A percentile compares a stretch with the other conserved stretches of the same genome.
These are phyloP conservation scores for Lyophyllum semitale DNA, from an alignment of 768 basidiomycete genomes.

Conservation along the genomic window DNA sequence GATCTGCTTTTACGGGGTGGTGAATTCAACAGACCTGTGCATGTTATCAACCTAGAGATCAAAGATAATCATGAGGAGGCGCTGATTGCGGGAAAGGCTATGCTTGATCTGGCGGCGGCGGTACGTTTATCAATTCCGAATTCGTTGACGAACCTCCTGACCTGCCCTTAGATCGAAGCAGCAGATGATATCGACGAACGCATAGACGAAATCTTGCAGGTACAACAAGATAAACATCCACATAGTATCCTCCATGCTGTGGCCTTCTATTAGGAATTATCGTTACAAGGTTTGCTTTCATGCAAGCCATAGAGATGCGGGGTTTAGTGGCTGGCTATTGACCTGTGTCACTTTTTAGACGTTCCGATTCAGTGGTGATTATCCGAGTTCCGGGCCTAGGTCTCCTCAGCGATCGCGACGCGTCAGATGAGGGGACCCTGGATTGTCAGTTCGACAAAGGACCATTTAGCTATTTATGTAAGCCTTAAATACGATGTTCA, in stretches of 20 bases:
- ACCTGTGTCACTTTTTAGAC: no score
- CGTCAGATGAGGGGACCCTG: no score
- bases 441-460: no score
- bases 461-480: no score
- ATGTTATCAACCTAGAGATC: conserved; percentile 97
- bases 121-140: conserved; percentile 49
- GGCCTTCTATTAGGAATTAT: conserved; percentile 70
- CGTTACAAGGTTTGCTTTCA: background rate
- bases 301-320: background rate
- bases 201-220: conserved; percentile 83
- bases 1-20: conserved; percentile 88
- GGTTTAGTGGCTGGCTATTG: no score
- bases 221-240: conserved; percentile 87
- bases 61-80: conserved; percentile 99
- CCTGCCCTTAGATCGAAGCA: conserved; percentile 69
- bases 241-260: conserved; percentile 91
- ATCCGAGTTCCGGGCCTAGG: no score
- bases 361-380: no score
- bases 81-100: conserved; percentile 91
- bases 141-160: conserved; percentile 11
- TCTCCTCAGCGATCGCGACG: no score
- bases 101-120: conserved; percentile 86
- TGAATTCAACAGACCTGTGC: conserved; percentile 91
- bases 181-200: conserved; percentile 88
- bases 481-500: no score